A percentile compares a stretch with the other conserved stretches of the same genome.
Conservation (phyloP, 371 early-diverging fungal species). For the Mucor mucedo region DNA sequence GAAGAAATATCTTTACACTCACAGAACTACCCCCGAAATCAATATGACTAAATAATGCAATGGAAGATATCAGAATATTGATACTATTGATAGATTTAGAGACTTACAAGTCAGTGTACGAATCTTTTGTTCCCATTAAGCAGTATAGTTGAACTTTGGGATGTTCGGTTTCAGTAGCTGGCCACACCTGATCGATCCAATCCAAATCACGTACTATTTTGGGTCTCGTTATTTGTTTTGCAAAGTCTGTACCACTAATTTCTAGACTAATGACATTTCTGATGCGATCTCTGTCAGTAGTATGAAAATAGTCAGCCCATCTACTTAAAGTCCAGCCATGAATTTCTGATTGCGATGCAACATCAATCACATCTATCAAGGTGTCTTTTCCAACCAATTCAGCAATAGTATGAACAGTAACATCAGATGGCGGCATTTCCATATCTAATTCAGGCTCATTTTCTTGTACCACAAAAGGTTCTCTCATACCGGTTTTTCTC, state of each 20-base stretch:
- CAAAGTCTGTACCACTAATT: slow-evolving; percentile 76
- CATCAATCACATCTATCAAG: slow-evolving; percentile 79
- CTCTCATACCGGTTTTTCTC: slow-evolving; percentile 57
- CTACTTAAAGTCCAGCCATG: slow-evolving; percentile 78
- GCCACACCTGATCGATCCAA: slow-evolving; percentile 89
- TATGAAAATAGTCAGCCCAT: slow-evolving; percentile 85
- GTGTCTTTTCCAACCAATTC: slow-evolving; percentile 65
- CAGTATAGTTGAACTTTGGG: slow-evolving; percentile 91
- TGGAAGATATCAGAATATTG: neutral
- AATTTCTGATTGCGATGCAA: slow-evolving; percentile 80
- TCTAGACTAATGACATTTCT: slow-evolving; percentile 91
- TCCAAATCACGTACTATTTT: slow-evolving; percentile 83
- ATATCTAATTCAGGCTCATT: slow-evolving; percentile 74
- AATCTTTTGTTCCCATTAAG: slow-evolving; percentile 87
- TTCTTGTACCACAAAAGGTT: slow-evolving; percentile 66
- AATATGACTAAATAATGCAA: slow-evolving; percentile 62
- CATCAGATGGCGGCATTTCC: slow-evolving; percentile 70
- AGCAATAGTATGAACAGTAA: slow-evolving; percentile 76
- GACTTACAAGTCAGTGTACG: slow-evolving; percentile 87
- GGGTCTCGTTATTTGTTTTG: slow-evolving; percentile 69
- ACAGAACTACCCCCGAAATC: slow-evolving; percentile 93
- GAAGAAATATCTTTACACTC: slow-evolving; percentile 16
- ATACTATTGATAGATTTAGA: neutral
- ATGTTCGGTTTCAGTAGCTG: slow-evolving; percentile 64
- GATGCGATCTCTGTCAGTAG: slow-evolving; percentile 65